Evolutionary conservation across 306 rosid genomes (phyloP), one percentile per base, ranked within the genome.

Genomic region (Quercus berberidifolia): DNA sequence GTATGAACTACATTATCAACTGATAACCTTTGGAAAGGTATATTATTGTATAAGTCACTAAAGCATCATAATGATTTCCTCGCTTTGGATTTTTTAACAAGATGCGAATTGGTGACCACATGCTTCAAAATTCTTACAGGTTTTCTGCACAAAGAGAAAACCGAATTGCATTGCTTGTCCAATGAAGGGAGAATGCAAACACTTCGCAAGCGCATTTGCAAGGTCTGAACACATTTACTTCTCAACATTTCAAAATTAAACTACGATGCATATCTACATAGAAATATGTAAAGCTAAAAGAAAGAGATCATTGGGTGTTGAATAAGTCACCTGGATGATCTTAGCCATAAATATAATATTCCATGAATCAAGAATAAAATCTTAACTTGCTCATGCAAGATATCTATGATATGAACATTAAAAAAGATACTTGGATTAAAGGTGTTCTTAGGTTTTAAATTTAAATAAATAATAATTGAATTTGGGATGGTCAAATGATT

Each of bases 21-120:
- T 94, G 84, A 94, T 94, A 76, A 92, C 97, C 2, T 92, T 88
- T 80, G 97, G 97, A 82, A 92, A 94, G 96, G 97, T 92, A 83
- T 13, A 4, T 7, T 41, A 17, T 21, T 25, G 17, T 63, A 21
- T 28, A n/a, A 21, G 19, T 14, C 14, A 18, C 15, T 56, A 9
- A 20, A 41, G 68, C 51, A 70, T n/a, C 31, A 41, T 3, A 49
- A 69, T 35, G 81, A 54, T n/a, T 4, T 67, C 6, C n/a, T 3
- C 20, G 7, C 21, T 26, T 52, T 21, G 12, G 21, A 17, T 31
- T 79, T 58, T 58, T 14, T 19, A 23, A 25, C 6, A 43, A 11
- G 60, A 77, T 65, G n/a, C 20, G 8, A 23, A 67, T 58, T n/a
- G 25, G 12, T 63, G 23, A 17, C 28, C 56, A 38, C 51, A 52